Base-by-base conservation (phyloP, 495 filamentous ascomycete genomes). In the Lepidopterella palustris region DNA sequence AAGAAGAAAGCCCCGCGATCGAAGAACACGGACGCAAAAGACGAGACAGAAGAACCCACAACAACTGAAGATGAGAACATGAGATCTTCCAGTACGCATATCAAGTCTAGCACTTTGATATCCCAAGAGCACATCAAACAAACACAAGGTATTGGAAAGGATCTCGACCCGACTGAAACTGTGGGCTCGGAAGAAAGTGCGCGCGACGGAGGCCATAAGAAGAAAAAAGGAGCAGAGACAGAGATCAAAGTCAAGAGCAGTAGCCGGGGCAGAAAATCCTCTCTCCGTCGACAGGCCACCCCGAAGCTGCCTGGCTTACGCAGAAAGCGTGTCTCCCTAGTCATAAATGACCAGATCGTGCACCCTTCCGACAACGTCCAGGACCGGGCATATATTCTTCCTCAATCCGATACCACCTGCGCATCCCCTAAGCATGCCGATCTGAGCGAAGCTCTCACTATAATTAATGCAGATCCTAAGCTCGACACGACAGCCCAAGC, bases 341-440 rank as follows among this genome's bases (percentile, higher is more conserved):
- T 63, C 13, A 63, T 67, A 21, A 57, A 67, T 27, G 60, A 67
- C 64, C 64, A 67, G 60, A 67, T 67, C 27, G 60, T 67, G 4
- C 60, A 55, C 27, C 64, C 64, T 10, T 50, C 60, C 9, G 64
- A 67, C 26, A 57, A 51, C 25, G 28, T 61, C 55, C 23, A 23
- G 5, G 50, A 59, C 3, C 6, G 25, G 0, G 20, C 53, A 10
- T n/a, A 58, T 13, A 48, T 39, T 10, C 51, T 52, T 13, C 60
- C 64, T 3, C 52, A 25, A 21, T 61, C 62, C 40, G 61, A 60
- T 5, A 53, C 51, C 20, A 23, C 29, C 5, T 58, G 58, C 2
- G 49, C 49, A 2, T 39, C 50, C 28, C 55, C 53, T 32, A 55
- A 66, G 20, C 60, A 57, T 4, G 60, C 56, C 0, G 32, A 56